Base-by-base conservation (phyloP, 2,329 filamentous ascomycete genomes). In the Penicillium sp. region DNA sequence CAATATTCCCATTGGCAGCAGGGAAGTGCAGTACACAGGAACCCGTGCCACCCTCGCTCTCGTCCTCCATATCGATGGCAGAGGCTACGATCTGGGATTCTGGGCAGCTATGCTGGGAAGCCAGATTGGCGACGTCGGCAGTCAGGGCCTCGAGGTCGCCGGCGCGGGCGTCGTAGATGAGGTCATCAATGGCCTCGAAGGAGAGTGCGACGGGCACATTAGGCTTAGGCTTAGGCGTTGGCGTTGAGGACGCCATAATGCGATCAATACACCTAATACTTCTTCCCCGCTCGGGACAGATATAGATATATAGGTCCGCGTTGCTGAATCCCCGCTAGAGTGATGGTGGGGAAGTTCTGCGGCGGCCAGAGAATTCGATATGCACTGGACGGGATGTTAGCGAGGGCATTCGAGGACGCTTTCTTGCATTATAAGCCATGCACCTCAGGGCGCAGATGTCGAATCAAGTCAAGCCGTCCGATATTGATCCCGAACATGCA, bases 161-260 rank as follows among this genome's bases (percentile, higher is more conserved):
- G 0, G 79, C 77, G 25, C 91, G 86, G 2, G 89, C 79, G 53
- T 87, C 81, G 71, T 95, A 96, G 53, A 97, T 79, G 51, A 97
- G 78, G 68, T 97, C 91, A 64, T 96, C 90, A 57, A 94, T 84
- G 65, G 89, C 80, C 37, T 95, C 90, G 62, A 86, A 82, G 34
- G 79, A 78, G 33, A 91, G 71, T 18, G 54, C 47, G 41, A 65
- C 36, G 33, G 58, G 58, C 36, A 51, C 45, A 36, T 45, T 45
- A 28, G 48, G 43, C 44, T 52, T 52, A 7, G 57, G 37, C 45
- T 56, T 35, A 45, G 46, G 17, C 20, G 47, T 45, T 7, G 47
- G 13, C 17, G 13, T 19, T 4, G 31, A 33, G 13, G 13, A 29
- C 13, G 6, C 26, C 6, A 9, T 9, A 6, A 10, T 9, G 7